Evolutionary conservation across 2,329 filamentous ascomycete genomes (phyloP).

Genomic region (Verticillium longisporum): DNA sequence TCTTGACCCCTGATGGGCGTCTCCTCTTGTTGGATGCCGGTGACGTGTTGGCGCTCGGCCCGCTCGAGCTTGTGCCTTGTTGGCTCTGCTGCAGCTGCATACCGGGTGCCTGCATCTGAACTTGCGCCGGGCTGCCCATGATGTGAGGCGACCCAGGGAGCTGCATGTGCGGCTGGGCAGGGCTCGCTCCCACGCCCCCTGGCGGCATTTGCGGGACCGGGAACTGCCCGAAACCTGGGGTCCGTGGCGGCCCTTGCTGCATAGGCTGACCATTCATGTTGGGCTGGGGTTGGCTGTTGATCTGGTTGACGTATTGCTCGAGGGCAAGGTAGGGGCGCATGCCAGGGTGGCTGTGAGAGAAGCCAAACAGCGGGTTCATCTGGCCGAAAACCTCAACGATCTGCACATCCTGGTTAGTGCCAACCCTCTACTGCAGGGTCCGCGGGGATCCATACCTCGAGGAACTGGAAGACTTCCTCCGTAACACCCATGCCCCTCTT

Average conservation of each 20-base stretch:
- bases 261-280: constrained; percentile 42
- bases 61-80: constrained; percentile 60
- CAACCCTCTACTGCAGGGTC: neutral
- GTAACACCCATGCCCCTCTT: constrained; percentile 53
- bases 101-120: constrained; percentile 55
- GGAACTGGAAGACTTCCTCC: constrained; percentile 54
- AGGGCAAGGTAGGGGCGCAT: constrained; percentile 52
- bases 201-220: constrained; percentile 13
- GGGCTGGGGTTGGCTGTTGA: constrained; percentile 28
- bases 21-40: constrained; percentile 54
- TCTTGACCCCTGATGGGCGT: constrained; percentile 50
- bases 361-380: constrained; percentile 58
- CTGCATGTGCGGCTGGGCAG: constrained; percentile 51
- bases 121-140: constrained; percentile 53
- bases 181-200: constrained; percentile 45
- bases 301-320: constrained; percentile 50
- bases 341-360: constrained; percentile 46
- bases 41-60: constrained; percentile 61
- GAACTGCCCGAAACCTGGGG: constrained; percentile 51
- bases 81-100: constrained; percentile 65
- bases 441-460: constrained; percentile 42
- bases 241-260: constrained; percentile 39
- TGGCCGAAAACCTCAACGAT: constrained; percentile 61
- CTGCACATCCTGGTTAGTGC: constrained; percentile 28
- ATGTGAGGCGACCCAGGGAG: constrained; percentile 56